Evolutionary conservation across 495 filamentous ascomycete genomes (phyloP).

Genomic region (Penicillium flavigenum): DNA sequence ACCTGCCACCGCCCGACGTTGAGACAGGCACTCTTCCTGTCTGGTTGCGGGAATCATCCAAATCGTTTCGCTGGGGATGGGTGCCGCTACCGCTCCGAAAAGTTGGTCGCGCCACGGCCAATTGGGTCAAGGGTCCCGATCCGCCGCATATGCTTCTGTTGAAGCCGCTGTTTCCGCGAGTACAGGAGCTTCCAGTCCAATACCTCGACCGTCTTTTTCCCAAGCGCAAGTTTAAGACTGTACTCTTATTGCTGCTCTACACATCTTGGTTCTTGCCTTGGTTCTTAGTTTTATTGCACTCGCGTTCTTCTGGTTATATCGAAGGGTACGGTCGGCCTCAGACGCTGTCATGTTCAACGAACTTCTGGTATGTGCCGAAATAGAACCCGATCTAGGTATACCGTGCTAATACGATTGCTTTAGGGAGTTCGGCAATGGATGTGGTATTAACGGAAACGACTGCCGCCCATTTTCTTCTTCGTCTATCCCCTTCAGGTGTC

Average conservation of each 20-base stretch:
- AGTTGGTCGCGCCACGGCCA: constrained; percentile 46
- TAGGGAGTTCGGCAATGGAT: constrained; percentile 69
- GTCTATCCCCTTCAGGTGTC: constrained; percentile 74
- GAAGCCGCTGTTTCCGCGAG: constrained; percentile 62
- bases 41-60: constrained; percentile 55
- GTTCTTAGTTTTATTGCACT: constrained; percentile 62
- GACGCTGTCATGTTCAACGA: constrained; percentile 65
- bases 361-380: constrained; percentile 49
- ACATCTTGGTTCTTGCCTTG: constrained; percentile 73
- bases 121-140: constrained; percentile 72
- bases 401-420: background rate
- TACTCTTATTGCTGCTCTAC: constrained; percentile 61
- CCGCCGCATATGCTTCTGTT: constrained; percentile 64
- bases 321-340: constrained; percentile 65
- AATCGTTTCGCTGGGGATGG: constrained; percentile 54
- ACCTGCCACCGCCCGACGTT: constrained; percentile 39
- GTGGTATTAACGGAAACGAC: constrained; percentile 73
- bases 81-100: constrained; percentile 51
- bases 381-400: background rate
- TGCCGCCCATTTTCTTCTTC: constrained; percentile 78
- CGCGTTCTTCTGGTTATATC: constrained; percentile 62
- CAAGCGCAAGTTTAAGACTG: constrained; percentile 57
- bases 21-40: constrained; percentile 45
- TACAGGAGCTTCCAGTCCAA: constrained; percentile 67
- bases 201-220: constrained; percentile 63